Evolutionary conservation across 1,284 basidiomycete species (phyloP), one percentile per base, ranked within the genome.

Genomic region (Trametes hirsuta): DNA sequence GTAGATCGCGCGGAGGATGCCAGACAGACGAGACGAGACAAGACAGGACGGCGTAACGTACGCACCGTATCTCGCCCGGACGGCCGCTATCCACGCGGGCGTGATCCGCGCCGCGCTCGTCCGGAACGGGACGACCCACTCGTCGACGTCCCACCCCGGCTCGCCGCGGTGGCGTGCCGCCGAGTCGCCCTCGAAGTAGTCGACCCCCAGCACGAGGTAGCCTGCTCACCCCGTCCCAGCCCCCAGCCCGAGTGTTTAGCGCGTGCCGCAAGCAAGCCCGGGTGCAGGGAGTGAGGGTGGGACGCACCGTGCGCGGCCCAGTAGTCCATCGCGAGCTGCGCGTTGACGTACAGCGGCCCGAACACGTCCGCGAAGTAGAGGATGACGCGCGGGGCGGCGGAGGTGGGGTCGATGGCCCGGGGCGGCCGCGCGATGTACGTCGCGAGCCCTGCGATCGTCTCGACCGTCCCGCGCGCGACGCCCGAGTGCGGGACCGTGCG

Each of bases 151-250:
- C 51, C 81, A 84, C 22, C 66, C 76, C 8, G 75, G 71, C 49
- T 79, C 73, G 37, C 72, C 71, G 18, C 75, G 69, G n/a, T 76
- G 68, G 18, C 73, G 55, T 3, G 66, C 63, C n/a, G 84, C 59
- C 8, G 77, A 72, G 59, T 85, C 82, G 6, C 84, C 84, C 61
- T 84, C 77, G 69, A 86, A 83, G 67, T 84, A 86, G 61, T 86
- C 84, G 39, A 80, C 69, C 1, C 82, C 84, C 9, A 84, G 70
- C 1, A 86, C 83, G 47, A 74, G 72, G 68, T 79, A 85, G 0
- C 84, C 84, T 85, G 53, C 51, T 3, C 21, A 3, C 12, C 30
- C 50, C 25, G 21, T 14, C 37, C 39, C 22, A 6, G 22, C 39
- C 22, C 21, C 24, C 39, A 52, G 10, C 39, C 22, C 34, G 44